A percentile compares a stretch with the other conserved stretches of the same genome.
Conservation (phyloP, 768 basidiomycete species). For the Filobasidium floriforme region DNA sequence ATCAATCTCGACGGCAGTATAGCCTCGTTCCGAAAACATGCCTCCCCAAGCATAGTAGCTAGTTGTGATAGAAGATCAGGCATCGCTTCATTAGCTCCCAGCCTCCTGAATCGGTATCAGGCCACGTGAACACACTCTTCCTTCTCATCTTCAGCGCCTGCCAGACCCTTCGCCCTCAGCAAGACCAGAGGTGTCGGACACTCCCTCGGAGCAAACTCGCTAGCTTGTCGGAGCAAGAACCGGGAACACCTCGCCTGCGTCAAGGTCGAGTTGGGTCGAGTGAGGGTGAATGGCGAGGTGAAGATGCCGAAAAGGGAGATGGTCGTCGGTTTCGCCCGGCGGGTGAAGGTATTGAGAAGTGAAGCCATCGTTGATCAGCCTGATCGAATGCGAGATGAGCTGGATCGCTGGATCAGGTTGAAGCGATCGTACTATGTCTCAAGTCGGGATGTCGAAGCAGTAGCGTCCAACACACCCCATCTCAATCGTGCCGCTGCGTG, state of each 20-base stretch:
- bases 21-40: slow-evolving; percentile 43
- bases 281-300: slow-evolving; percentile 17
- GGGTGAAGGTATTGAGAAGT: slow-evolving; percentile 13
- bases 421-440: too few relatives aligned
- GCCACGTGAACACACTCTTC: slow-evolving; percentile 16
- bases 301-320: slow-evolving; percentile 22
- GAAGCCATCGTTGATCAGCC: too few relatives aligned
- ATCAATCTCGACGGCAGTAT: slow-evolving; percentile 41
- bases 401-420: too few relatives aligned
- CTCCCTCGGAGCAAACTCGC: slow-evolving; percentile 29
- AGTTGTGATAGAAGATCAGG: background rate
- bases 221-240: slow-evolving; percentile 31
- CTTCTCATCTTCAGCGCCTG: background rate
- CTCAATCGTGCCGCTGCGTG: too few relatives aligned
- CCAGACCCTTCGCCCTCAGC: slow-evolving; percentile 29
- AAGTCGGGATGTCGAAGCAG: too few relatives aligned
- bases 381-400: too few relatives aligned
- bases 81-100: background rate
- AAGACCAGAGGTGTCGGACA: slow-evolving; percentile 38
- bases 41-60: slow-evolving; percentile 38
- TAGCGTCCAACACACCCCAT: too few relatives aligned
- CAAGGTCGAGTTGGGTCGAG: slow-evolving; percentile 12
- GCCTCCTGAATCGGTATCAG: background rate
- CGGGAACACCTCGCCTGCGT: slow-evolving; percentile 24
- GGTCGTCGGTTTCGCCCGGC: slow-evolving; percentile 15